Base-by-base conservation (phyloP, 208 protist species). In the Porcisia deanei region DNA sequence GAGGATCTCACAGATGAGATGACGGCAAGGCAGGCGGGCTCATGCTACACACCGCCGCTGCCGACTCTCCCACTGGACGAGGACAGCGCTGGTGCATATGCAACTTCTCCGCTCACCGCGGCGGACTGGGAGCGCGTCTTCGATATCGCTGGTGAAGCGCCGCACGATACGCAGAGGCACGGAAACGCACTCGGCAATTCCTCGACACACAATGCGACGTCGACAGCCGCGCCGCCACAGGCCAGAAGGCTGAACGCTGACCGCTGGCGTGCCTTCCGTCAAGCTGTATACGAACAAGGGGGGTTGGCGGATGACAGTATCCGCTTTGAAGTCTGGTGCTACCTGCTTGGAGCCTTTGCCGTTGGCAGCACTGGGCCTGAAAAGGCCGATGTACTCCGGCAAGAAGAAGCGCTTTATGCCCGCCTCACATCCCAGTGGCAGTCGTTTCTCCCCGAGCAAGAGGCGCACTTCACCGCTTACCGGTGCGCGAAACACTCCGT, bases 291-390 rank as follows among this genome's bases (percentile, higher is more conserved):
- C 22, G 80, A 75, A 59, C 75, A 75, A 34, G 69, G 78, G 12
- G 78, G 78, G 16, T 47, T 82, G 54, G 58, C 45, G 0, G 72
- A 82, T 67, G 22, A 20, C 37, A 58, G 41, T 37, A 73, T 97
- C 30, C 85, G 93, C 16, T 76, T 88, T 41, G 79, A 94, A 77
- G 89, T 96, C 34, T 98, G 95, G 93, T 82, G 76, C 49, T 94
- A 89, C 82, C 69, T 95, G 52, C 83, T 98, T 8, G 77, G 77
- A 14, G 80, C 88, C 37, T 96, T 92, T 81, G 49, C 79, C 5
- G 58, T 82, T 7, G 69, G 77, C 30, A 82, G 84, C 22, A 85
- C 80, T 3, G 67, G 70, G 55, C 66, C 30, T 5, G 79, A 96
- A 61, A 84, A 86, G n/a, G 34, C 83, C 9, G 61, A 20, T 41